Base-by-base conservation (phyloP, 2,329 filamentous ascomycete species). In the Zymoseptoria ardabiliae region DNA sequence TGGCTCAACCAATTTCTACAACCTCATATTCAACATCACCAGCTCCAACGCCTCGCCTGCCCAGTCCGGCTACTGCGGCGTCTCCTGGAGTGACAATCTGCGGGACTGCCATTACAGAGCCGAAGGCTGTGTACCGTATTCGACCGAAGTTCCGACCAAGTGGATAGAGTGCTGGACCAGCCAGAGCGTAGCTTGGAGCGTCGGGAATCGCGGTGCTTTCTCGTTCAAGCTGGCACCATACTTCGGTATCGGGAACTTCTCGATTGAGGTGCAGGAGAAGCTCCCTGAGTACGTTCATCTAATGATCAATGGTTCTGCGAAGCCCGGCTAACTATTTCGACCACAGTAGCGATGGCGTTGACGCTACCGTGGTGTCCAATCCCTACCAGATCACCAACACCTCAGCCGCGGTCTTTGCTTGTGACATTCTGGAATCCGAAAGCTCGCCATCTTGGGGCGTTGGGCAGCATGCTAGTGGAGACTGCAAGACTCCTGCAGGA, bases 181-280 rank as follows among this genome's bases (percentile, higher is more conserved):
- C 6, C 54, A 54, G 20, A 57, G 54, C 48, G 30, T 50, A 3
- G 53, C 22, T 20, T 23, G 53, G 13, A 25, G 56, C 25, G 25
- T 22, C 8, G 56, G 59, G 13, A 17, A 22, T 19, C 41, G 55
- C 9, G 65, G 59, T 54, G 58, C 62, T 3, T 69, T 69, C 53
- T 21, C 57, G 2, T 69, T 71, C 58, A 57, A 69, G 56, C 59
- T 71, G 2, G 65, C 59, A n/a, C 58, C 62, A 1, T 61, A 65
- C 35, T 70, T 69, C 35, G 60, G 58, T 9, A 69, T 71, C 53
- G 67, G 66, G n/a, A 65, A 70, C 54, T 71, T 71, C 58, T 58
- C 59, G 35, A 23, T 71, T 13, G 55, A 55, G 1, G 45, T 71
- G 3, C 60, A 63, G 57, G 64, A 70, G 30, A 65, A 67, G 56